Conservation (phyloP, 1,284 basidiomycete genomes). For the Heterobasidion annosum region DNA sequence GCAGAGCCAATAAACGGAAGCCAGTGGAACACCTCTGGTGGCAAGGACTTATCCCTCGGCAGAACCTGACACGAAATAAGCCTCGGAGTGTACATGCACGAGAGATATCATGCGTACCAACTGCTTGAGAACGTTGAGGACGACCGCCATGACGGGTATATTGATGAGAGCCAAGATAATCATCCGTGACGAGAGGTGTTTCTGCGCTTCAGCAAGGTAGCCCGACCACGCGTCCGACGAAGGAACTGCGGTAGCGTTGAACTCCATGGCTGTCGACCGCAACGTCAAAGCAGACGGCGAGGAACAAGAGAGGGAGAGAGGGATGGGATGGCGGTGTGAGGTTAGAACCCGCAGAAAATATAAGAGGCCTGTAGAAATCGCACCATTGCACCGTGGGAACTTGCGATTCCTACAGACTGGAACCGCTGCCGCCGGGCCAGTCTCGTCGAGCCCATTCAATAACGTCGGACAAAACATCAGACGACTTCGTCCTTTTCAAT, state of each 20-base stretch:
- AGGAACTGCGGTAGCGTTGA: slow-evolving; percentile 23
- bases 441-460: not conserved
- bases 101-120: slow-evolving; percentile 31
- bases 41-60: slow-evolving; percentile 48
- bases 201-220: slow-evolving; percentile 34
- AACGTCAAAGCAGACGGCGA: not conserved
- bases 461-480: too few relatives aligned
- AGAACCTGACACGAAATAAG: slow-evolving; percentile 26
- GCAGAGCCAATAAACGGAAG: slow-evolving; percentile 75
- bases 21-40: slow-evolving; percentile 75
- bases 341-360: not conserved
- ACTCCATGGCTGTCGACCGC: not conserved
- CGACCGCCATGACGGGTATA: slow-evolving; percentile 36
- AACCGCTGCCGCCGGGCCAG: not conserved
- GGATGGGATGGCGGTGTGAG: not conserved
- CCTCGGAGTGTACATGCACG: not conserved
- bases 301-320: not conserved
- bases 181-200: slow-evolving; percentile 18
- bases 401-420: not conserved
- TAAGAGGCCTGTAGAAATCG: slow-evolving; percentile 2
- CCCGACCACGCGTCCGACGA: slow-evolving; percentile 36
- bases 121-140: slow-evolving; percentile 54
- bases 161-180: slow-evolving; percentile 24
- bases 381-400: slow-evolving; percentile 6
- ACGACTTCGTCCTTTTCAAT: too few relatives aligned